These are phyloP conservation scores for Pseudohyphozyma bogoriensis DNA, from an alignment of 768 basidiomycete species.

Conservation along the genomic window DNA sequence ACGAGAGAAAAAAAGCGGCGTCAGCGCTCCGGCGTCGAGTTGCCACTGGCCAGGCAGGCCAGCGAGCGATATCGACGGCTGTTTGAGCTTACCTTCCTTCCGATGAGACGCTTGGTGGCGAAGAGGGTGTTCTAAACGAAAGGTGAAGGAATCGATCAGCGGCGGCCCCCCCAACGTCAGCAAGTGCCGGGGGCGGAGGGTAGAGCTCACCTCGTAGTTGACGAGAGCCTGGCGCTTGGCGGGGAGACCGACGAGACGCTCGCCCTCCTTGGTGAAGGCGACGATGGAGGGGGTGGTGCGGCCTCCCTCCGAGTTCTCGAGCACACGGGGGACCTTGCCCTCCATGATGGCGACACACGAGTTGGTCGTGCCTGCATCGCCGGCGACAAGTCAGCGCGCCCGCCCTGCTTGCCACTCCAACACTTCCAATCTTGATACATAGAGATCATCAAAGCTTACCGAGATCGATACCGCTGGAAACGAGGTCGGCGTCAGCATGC, in stretches of 20 bases:
- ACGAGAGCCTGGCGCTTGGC: conserved; percentile 93
- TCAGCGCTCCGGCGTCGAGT: too few species aligned
- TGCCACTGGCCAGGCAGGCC: too few species aligned
- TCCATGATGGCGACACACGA: conserved; percentile 29
- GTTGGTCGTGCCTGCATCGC: too few species aligned
- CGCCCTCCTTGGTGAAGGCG: conserved; percentile 96
- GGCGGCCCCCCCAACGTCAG: neutral
- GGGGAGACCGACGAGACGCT: conserved; percentile 81
- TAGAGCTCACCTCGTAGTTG: conserved; percentile 75
- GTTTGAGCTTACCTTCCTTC: too few species aligned
- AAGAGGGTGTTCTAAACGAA: conserved; percentile 60
- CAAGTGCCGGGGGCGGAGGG: neutral
- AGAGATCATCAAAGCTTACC: too few species aligned
- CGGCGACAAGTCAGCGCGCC: too few species aligned
- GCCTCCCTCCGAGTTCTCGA: conserved; percentile 95
- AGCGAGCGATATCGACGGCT: too few species aligned
- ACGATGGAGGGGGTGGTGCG: conserved; percentile 97
- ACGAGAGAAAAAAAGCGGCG: too few species aligned
- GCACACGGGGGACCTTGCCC: conserved; percentile 56
- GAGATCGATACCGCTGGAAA: conserved; percentile 23
- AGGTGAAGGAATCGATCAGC: neutral
- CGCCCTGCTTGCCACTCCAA: too few species aligned
- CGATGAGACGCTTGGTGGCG: conserved; percentile 69
- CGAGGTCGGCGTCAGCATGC: neutral
- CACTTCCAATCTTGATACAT: too few species aligned